Evolutionary conservation across 1,284 basidiomycete genomes (phyloP).

Genomic region (Fomitopsis schrenkii): DNA sequence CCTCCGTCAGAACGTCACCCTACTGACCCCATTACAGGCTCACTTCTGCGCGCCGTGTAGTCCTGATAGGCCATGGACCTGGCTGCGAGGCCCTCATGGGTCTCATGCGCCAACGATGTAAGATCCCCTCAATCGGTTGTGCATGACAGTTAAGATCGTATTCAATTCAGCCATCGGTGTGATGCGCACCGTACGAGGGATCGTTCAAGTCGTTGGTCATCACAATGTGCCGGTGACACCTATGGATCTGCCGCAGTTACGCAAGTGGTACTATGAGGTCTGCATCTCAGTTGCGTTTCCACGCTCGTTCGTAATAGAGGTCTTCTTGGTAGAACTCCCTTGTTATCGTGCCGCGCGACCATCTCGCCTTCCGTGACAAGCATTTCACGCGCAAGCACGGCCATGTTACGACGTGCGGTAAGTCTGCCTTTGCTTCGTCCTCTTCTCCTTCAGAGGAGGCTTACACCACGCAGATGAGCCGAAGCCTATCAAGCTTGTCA

Average conservation of each 20-base stretch:
- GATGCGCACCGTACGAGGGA: constrained; percentile 58
- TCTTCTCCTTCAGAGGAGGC: not conserved
- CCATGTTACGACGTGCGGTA: constrained; percentile 52
- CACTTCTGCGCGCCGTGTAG: constrained; percentile 63
- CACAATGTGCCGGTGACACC: constrained; percentile 53
- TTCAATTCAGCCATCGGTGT: constrained; percentile 41
- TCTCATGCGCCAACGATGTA: constrained; percentile 69
- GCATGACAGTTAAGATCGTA: not conserved
- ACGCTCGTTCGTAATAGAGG: constrained; percentile 1
- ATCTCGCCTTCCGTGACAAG: constrained; percentile 47
- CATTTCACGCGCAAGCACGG: constrained; percentile 60
- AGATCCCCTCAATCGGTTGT: constrained; percentile 16
- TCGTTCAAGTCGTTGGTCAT: constrained; percentile 77
- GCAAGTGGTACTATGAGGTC: constrained; percentile 65
- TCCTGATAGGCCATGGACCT: constrained; percentile 85
- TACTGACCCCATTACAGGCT: constrained; percentile 42
- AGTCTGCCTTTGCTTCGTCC: constrained; percentile 9
- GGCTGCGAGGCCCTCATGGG: constrained; percentile 76
- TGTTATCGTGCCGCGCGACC: constrained; percentile 56
- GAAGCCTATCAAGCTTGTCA: constrained; percentile 59
- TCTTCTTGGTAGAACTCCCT: constrained; percentile 50
- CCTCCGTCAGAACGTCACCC: not conserved
- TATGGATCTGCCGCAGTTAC: constrained; percentile 45
- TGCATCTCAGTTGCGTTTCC: not conserved
- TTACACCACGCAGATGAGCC: constrained; percentile 42